Evolutionary conservation across 495 filamentous ascomycete genomes (phyloP).

Genomic region (Aspergillus taichungensis): DNA sequence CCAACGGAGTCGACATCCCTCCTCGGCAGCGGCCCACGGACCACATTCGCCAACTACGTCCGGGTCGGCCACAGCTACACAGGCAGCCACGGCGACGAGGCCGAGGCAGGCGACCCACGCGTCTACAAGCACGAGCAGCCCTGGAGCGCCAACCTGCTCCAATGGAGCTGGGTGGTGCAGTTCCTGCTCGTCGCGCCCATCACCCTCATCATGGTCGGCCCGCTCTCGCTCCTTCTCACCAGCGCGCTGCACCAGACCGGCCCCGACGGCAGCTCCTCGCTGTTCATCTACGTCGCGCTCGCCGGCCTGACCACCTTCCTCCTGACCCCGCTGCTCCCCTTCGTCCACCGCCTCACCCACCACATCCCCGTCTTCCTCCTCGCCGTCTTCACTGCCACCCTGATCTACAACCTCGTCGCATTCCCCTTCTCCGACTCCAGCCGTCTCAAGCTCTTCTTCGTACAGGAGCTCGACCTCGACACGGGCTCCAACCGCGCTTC

Average conservation of each 20-base stretch:
- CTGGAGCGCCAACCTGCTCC: conserved; percentile 72
- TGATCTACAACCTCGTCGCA: conserved; percentile 78
- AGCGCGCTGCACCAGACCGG: conserved; percentile 70
- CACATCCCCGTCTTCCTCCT: conserved; percentile 74
- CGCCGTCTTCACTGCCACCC: conserved; percentile 61
- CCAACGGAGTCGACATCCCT: conserved; percentile 76
- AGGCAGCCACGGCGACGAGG: conserved; percentile 21
- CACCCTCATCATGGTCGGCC: conserved; percentile 61
- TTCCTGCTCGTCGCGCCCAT: conserved; percentile 75
- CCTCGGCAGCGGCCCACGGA: conserved; percentile 48
- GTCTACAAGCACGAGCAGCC: conserved; percentile 73
- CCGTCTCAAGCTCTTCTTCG: conserved; percentile 80
- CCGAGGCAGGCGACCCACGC: conserved; percentile 27
- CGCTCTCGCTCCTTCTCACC: conserved; percentile 65
- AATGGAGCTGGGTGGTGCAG: conserved; percentile 80
- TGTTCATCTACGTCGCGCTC: conserved; percentile 62
- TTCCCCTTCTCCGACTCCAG: conserved; percentile 79
- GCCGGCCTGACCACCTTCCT: conserved; percentile 59
- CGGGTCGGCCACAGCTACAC: conserved; percentile 32
- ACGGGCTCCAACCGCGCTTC: conserved; percentile 57
- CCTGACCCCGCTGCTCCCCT: conserved; percentile 71
- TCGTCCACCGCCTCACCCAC: conserved; percentile 76
- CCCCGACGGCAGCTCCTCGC: conserved; percentile 58
- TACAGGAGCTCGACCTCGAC: conserved; percentile 73
- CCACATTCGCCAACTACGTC: conserved; percentile 67